Evolutionary conservation across 1,284 basidiomycete genomes (phyloP), one percentile per base, ranked within the genome.

Genomic region (Cryptococcus sp.): DNA sequence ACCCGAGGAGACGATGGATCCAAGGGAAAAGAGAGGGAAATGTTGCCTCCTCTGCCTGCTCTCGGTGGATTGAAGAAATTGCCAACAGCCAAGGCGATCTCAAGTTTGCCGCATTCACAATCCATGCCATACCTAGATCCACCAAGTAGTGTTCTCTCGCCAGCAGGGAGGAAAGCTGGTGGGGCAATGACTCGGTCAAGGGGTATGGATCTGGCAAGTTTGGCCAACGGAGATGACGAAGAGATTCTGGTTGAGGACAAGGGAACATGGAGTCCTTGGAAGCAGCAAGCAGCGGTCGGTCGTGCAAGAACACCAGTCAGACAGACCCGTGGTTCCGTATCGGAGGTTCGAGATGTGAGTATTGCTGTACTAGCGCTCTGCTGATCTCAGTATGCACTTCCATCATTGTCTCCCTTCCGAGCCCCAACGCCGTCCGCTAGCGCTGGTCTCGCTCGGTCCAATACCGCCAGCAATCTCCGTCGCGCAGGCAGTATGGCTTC

Each of bases 71-170:
- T 46, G 7, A 39, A 39, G 36, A 39, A 39, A 19, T 19, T 39
- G 14, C 36, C 36, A 39, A 39, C 36, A 4, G 16, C 36, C 14
- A 39, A 19, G 18, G 36, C 36, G 16, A 19, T 16, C 14, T 39
- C 36, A 19, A 46, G 23, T 10, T 36, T 55, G 25, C 43, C 59
- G 10, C 49, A 47, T n/a, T 67, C 66, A 1, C 54, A 58, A 25
- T 61, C 58, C 3, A 67, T 66, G 66, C 57, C 67, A 7, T 72
- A 72, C 46, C 62, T 70, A 22, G 70, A 72, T 56, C 68, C 68
- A 0, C 68, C 70, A 3, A 49, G 54, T 19, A 34, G 40, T 19
- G 39, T 62, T 7, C 55, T 72, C 16, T 56, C 59, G n/a, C 60
- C 63, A 10, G 51, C 24, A 4, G 36, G 23, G n/a, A 31, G 50